Base-by-base conservation (phyloP, 2,329 filamentous ascomycete species). In the Colletotrichum theobromicola region DNA sequence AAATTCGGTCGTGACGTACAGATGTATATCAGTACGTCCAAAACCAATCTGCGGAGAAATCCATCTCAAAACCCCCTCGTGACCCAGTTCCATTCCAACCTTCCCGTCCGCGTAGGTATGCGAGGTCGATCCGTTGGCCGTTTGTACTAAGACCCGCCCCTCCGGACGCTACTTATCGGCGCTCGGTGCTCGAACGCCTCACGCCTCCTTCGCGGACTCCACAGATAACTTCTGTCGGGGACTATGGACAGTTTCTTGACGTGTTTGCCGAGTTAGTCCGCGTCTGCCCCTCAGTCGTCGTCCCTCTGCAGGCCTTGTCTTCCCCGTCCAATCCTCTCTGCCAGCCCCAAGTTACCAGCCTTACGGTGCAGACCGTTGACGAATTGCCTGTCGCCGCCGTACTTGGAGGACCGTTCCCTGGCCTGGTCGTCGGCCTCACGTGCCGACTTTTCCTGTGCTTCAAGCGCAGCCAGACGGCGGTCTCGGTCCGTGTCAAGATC, bases 401-500 rank as follows among this genome's bases (percentile, higher is more conserved):
- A 90, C 79, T 91, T 91, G 28, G 88, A 87, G 16, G 90, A 89
- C n/a, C 87, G 85, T 62, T 87, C 88, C 71, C 93, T 87, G 26
- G 90, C 90, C 75, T 82, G 85, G 34, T 95, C 91, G 68, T 97
- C 95, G 1, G 90, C 90, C 75, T 94, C 92, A 15, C 89, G 88
- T 58, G 92, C 90, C 21, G 86, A 86, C 63, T 90, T 88, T 78
- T 97, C 95, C 75, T 88, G 88, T 76, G 91, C 90, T 28, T 91
- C 92, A 21, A 96, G 85, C 2, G 91, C 91, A 0, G 91, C 90
- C 12, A 97, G 85, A 28, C 95, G 90, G 74, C 90, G 88, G 77
- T 90, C 90, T 35, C 95, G 92, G 77, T 94, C 92, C n/a, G 87
- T 81, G 78, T 96, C 94, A 62, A 97, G 86, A 13, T 93, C 90